Evolutionary conservation across 1,284 basidiomycete genomes (phyloP).

Genomic region (Tetrapyrgos nigripes): DNA sequence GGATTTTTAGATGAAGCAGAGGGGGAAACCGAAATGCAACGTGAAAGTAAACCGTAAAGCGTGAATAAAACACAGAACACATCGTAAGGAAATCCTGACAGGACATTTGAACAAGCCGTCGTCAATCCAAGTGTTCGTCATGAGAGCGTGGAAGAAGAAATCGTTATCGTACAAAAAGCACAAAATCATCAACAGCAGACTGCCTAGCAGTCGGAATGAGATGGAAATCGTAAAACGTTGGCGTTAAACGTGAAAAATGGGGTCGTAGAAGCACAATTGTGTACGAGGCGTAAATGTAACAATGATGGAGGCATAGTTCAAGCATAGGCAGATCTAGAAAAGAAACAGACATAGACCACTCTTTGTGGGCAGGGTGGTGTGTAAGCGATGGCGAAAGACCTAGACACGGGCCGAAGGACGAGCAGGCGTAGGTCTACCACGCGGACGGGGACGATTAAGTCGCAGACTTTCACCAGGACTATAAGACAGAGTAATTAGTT

Average conservation of each 20-base stretch:
- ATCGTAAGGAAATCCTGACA: neutral
- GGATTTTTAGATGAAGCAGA: neutral
- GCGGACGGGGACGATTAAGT: slow-evolving; percentile 70
- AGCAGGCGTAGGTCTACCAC: slow-evolving; percentile 58
- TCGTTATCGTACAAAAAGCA: neutral
- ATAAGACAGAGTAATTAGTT: slow-evolving; percentile 5
- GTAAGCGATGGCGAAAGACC: neutral
- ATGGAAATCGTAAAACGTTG: neutral
- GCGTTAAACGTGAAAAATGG: slow-evolving; percentile 1
- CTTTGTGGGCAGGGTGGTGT: neutral
- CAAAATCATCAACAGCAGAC: neutral
- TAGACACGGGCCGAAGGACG: slow-evolving; percentile 22
- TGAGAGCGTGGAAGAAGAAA: neutral
- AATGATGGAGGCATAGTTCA: slow-evolving; percentile 11
- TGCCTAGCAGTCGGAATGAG: neutral
- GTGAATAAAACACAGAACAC: neutral
- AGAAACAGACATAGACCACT: neutral
- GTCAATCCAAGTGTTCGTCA: neutral
- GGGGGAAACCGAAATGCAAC: neutral
- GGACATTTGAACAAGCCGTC: neutral
- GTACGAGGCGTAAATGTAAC: slow-evolving; percentile 5
- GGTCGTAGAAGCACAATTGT: slow-evolving; percentile 1
- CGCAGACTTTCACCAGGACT: slow-evolving; percentile 69
- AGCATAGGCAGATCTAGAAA: slow-evolving; percentile 8
- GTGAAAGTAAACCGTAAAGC: neutral